Evolutionary conservation across 2,329 filamentous ascomycete species (phyloP).

Genomic region (Thelonectria rubi): DNA sequence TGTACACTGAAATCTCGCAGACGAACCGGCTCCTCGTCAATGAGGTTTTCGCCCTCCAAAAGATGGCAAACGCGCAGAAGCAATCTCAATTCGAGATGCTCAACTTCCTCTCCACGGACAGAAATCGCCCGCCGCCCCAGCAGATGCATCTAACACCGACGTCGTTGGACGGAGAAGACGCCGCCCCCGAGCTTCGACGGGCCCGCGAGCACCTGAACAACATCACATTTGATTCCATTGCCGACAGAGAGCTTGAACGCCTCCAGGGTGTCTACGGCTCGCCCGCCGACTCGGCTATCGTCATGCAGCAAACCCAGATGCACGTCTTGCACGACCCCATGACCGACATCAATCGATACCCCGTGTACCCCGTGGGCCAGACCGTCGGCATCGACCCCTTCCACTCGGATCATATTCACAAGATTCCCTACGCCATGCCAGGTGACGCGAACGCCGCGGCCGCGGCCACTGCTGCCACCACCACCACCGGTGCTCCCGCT

Average conservation of each 20-base stretch:
- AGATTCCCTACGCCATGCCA: conserved; percentile 84
- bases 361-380: conserved; percentile 91
- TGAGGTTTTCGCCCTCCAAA: conserved; percentile 68
- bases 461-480: neutral
- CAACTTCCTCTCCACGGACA: conserved; percentile 59
- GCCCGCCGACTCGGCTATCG: conserved; percentile 61
- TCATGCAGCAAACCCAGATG: conserved; percentile 53
- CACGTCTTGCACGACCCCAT: conserved; percentile 63
- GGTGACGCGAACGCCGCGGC: conserved; percentile 58
- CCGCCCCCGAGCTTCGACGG: conserved; percentile 62
- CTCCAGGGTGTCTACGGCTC: conserved; percentile 64
- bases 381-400: conserved; percentile 95
- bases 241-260: conserved; percentile 64
- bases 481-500: conserved; percentile 6
- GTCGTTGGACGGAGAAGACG: conserved; percentile 57
- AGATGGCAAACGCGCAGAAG: conserved; percentile 66
- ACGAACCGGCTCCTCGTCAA: conserved; percentile 70
- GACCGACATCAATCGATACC: conserved; percentile 64
- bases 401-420: conserved; percentile 92
- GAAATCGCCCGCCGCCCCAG: conserved; percentile 46
- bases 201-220: conserved; percentile 65
- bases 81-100: conserved; percentile 67
- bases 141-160: conserved; percentile 48
- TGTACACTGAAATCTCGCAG: conserved; percentile 79
- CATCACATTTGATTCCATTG: conserved; percentile 60